Evolutionary conservation across 2,329 filamentous ascomycete genomes (phyloP), one percentile per base, ranked within the genome.

Genomic region (Pezicula radicicola): DNA sequence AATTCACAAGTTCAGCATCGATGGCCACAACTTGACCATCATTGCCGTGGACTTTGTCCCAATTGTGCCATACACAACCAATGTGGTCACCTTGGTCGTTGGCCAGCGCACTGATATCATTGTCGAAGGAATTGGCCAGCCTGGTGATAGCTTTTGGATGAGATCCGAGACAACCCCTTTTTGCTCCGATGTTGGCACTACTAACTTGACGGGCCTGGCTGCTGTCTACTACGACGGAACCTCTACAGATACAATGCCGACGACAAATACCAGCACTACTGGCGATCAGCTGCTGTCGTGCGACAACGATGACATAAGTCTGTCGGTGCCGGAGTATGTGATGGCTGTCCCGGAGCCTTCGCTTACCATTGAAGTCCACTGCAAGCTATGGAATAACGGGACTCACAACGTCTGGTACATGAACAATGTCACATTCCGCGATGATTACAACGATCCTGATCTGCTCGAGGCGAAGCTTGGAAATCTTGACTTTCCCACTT

Each of bases 161-260:
- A 78, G 83, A 43, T 72, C 77, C 55, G 80, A 76, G 60, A 69
- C 84, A 8, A 63, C 64, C 16, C 70, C 67, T 1, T 56, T 61
- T 3, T 83, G 81, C 70, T 75, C 77, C 3, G 56, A 70, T 2
- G 61, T 75, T 2, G 70, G 69, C 13, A 75, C 81, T 44, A 76
- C 76, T 3, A 61, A 75, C 49, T 19, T 19, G 19, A 19, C 19
- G 19, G 84, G 80, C 3, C 63, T 82, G 0, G 87, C 85, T 0
- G 81, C 77, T 7, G 74, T 90, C 47, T 87, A 85, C 70, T 90
- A 89, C 64, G 74, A 85, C 41, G 61, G 73, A 9, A 79, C 82
- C 8, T 72, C 87, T 60, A 72, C 71, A 2, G 69, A 65, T 42
- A 65, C 69, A 16, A 51, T 71, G 1, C 86, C 85, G 0, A 71